phyloP scores from a whole-genome alignment of 2,329 filamentous ascomycete species.

The Botrytis deweyae region DNA sequence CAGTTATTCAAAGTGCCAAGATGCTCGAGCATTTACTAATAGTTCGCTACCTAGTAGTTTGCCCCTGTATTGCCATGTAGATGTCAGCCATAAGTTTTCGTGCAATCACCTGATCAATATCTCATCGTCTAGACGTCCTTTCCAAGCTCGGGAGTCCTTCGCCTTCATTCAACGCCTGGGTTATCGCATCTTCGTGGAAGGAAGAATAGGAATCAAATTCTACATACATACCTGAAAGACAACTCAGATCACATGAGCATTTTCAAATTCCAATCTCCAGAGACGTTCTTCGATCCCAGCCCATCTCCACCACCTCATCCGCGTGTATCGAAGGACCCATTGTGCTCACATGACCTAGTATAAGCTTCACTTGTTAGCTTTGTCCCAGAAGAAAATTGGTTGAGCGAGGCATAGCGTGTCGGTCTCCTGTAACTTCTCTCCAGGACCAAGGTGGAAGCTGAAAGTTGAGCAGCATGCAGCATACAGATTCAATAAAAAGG shows the following conservation, averaged over 20 bases:
- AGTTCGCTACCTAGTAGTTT: fast-evolving
- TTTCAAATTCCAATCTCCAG: background rate
- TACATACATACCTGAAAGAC: background rate
- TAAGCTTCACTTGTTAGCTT: background rate
- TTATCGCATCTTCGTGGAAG: fast-evolving
- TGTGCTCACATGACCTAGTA: background rate
- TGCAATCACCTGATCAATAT: background rate
- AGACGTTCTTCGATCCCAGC: background rate
- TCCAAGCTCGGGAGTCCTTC: background rate
- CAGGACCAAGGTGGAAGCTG: background rate
- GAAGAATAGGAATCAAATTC: background rate
- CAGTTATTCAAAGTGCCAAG: background rate
- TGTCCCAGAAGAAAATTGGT: fast-evolving
- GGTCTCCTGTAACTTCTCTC: fast-evolving
- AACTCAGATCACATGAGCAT: background rate
- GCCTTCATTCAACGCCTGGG: background rate
- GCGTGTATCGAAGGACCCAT: background rate
- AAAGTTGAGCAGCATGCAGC: no score
- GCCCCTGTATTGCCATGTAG: background rate
- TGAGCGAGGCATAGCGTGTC: background rate
- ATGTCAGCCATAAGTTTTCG: background rate
- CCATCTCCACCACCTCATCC: background rate
- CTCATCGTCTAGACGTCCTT: background rate
- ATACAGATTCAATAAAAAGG: fast-evolving
- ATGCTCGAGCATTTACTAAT: background rate